Evolutionary conservation across 2,329 filamentous ascomycete genomes (phyloP).

Genomic region (Orbilia brochopaga): DNA sequence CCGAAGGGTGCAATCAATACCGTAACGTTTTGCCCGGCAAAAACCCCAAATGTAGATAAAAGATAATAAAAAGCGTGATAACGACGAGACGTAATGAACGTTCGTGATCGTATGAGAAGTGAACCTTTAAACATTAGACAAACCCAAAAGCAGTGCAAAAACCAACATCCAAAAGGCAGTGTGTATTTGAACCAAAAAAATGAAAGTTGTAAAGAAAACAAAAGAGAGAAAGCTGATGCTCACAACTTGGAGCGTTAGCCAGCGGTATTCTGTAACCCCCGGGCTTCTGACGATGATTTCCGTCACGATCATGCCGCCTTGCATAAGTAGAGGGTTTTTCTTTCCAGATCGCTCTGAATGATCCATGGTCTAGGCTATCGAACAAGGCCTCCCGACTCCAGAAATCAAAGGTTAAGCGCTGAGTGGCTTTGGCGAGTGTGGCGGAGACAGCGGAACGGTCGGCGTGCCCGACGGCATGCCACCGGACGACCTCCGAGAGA

Average conservation of each 20-base stretch:
- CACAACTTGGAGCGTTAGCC: too few relatives aligned
- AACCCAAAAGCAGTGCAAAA: constrained; percentile 11
- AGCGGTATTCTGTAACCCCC: too few relatives aligned
- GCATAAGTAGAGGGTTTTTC: too few relatives aligned
- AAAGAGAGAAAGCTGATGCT: background rate
- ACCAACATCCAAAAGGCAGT: background rate
- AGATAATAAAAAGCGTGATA: constrained; percentile 11
- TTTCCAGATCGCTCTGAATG: too few relatives aligned
- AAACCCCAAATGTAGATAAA: constrained; percentile 12
- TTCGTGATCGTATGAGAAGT: constrained; percentile 8
- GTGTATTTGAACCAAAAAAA: background rate
- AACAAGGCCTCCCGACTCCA: background rate
- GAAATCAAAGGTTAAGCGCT: constrained; percentile 12
- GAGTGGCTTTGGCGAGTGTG: constrained; percentile 45
- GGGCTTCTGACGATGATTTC: too few relatives aligned
- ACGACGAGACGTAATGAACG: constrained; percentile 1
- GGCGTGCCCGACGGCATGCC: constrained; percentile 43
- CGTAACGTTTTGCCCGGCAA: constrained; percentile 12
- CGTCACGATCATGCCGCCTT: background rate
- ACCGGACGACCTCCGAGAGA: constrained; percentile 61
- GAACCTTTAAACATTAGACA: constrained; percentile 49
- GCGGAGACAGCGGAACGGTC: constrained; percentile 35
- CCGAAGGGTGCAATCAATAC: background rate
- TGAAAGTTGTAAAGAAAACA: background rate
- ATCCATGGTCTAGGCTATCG: background rate